phyloP scores from a whole-genome alignment of 2,329 filamentous ascomycete genomes.

The Fusarium sacchari region DNA sequence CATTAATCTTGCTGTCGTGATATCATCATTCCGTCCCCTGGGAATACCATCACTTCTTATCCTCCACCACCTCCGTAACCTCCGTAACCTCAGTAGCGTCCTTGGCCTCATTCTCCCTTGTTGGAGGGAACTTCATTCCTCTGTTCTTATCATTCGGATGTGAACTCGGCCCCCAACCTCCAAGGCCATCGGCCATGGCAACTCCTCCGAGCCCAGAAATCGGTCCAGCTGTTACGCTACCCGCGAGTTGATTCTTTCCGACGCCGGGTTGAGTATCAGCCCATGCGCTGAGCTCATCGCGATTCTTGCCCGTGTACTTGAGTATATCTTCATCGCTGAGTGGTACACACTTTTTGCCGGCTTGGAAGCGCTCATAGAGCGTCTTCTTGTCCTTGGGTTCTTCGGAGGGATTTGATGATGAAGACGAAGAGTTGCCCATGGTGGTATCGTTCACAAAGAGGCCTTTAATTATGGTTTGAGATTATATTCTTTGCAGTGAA shows the following conservation, averaged over 20 bases:
- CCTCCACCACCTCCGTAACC: neutral
- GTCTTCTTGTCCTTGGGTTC: constrained; percentile 39
- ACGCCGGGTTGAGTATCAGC: constrained; percentile 52
- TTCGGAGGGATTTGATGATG: constrained; percentile 3
- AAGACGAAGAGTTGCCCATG: constrained; percentile 26
- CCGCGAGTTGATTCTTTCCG: constrained; percentile 53
- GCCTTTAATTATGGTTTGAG: neutral
- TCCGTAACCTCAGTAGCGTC: neutral
- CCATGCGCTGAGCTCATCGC: constrained; percentile 50
- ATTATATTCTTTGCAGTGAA: neutral
- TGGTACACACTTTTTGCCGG: constrained; percentile 44
- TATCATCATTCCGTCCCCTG: neutral
- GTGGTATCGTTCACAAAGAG: neutral
- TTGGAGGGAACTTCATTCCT: constrained; percentile 52
- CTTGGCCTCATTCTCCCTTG: neutral
- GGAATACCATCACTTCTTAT: neutral
- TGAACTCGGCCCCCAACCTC: constrained; percentile 49
- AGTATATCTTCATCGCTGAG: constrained; percentile 53
- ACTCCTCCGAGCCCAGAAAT: constrained; percentile 46
- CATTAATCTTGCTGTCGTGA: neutral
- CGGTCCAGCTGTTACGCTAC: constrained; percentile 46
- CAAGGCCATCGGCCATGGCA: constrained; percentile 44
- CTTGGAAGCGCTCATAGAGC: constrained; percentile 47
- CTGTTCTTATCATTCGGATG: constrained; percentile 41
- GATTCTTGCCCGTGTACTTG: constrained; percentile 55